Evolutionary conservation across 2,329 filamentous ascomycete species (phyloP).

Genomic region (Triangularia setosa): DNA sequence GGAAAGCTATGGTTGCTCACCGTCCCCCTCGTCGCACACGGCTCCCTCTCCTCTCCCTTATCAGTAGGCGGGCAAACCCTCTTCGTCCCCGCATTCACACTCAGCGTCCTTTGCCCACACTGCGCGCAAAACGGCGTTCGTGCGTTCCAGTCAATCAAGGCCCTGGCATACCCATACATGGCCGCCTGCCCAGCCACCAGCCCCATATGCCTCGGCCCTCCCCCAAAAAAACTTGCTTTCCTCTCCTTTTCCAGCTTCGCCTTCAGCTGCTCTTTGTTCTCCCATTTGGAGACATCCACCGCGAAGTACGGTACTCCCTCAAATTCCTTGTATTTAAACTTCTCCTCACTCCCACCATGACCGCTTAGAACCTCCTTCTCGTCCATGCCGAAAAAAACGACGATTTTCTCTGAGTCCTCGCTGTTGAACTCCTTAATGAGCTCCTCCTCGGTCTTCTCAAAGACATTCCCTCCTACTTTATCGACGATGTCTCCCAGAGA

Average conservation of each 20-base stretch:
- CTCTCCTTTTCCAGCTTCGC: conserved; percentile 50
- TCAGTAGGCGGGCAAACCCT: conserved; percentile 73
- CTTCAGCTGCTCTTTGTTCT: conserved; percentile 52
- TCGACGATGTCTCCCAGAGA: conserved; percentile 64
- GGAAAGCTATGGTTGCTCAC: conserved; percentile 91
- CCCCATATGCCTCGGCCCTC: conserved; percentile 47
- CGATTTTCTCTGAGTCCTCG: conserved; percentile 58
- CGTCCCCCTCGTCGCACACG: conserved; percentile 77
- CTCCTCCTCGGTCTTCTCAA: conserved; percentile 67
- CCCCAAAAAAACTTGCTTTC: conserved; percentile 59
- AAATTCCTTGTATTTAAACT: conserved; percentile 65
- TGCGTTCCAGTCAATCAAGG: conserved; percentile 88
- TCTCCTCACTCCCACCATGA: conserved; percentile 29
- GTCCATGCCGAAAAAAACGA: conserved; percentile 83
- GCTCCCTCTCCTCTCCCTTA: conserved; percentile 53
- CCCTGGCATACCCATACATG: conserved; percentile 83
- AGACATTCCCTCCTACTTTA: conserved; percentile 69
- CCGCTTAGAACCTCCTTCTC: conserved; percentile 46
- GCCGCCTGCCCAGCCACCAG: conserved; percentile 60
- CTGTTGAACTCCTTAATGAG: conserved; percentile 72
- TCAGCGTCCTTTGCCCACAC: conserved; percentile 79
- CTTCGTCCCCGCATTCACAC: conserved; percentile 76
- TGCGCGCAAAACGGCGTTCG: conserved; percentile 89
- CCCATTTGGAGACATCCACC: conserved; percentile 73
- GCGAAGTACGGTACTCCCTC: conserved; percentile 83